A percentile compares a stretch with the other conserved stretches of the same genome.
Conservation (phyloP, 1,284 basidiomycete genomes). For the Cutaneotrichosporon mucoides region DNA sequence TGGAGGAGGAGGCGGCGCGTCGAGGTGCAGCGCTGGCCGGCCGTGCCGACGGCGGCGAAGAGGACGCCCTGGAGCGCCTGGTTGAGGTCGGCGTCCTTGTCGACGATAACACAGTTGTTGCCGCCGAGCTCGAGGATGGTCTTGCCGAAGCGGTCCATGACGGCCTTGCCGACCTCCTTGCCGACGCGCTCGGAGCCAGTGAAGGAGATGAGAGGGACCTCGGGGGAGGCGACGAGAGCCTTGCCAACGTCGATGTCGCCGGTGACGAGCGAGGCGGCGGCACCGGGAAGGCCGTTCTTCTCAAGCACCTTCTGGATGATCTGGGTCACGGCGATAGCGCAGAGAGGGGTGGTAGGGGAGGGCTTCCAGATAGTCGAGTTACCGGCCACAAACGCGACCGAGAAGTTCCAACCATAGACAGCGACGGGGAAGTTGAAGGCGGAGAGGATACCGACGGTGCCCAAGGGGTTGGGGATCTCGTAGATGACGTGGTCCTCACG, state of each 20-base stretch:
- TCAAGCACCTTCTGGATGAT: conserved; percentile 78
- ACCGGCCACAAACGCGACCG: conserved; percentile 77
- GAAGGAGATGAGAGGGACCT: conserved; percentile 85
- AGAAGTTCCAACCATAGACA: conserved; percentile 82
- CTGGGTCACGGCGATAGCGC: conserved; percentile 75
- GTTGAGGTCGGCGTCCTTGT: conserved; percentile 86
- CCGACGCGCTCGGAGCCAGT: conserved; percentile 89
- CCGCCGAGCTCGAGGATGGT: conserved; percentile 83
- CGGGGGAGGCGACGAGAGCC: conserved; percentile 65
- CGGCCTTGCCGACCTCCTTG: conserved; percentile 71
- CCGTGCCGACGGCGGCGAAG: conserved; percentile 91
- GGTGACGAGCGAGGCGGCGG: conserved; percentile 73
- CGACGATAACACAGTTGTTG: conserved; percentile 85
- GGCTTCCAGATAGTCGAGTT: conserved; percentile 96
- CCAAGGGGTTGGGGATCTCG: conserved; percentile 85
- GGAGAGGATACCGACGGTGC: conserved; percentile 80
- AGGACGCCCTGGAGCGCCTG: conserved; percentile 77
- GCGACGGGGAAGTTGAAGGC: conserved; percentile 90
- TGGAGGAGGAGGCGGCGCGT: conserved; percentile 88
- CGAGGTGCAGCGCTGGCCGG: conserved; percentile 91
- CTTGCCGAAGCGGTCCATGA: conserved; percentile 58
- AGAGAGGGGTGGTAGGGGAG: conserved; percentile 76
- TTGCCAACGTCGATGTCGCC: conserved; percentile 79
- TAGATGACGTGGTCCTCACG: conserved; percentile 84
- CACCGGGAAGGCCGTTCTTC: conserved; percentile 73